phyloP scores from a whole-genome alignment of 169 alveolate species.

The Cryptosporidium sp. region DNA sequence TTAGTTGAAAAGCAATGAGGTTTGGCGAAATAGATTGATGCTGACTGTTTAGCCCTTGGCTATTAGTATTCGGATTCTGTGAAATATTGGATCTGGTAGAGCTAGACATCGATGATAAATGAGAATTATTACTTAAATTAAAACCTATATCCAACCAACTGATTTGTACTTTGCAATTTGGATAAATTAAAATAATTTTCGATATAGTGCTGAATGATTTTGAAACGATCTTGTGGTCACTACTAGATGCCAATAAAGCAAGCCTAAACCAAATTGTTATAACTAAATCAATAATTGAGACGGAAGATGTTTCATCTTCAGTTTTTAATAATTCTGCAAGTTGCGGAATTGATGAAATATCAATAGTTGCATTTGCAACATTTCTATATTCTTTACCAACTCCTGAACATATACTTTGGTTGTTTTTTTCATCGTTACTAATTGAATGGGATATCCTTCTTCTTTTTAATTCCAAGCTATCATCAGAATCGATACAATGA shows the following conservation, averaged over 20 bases:
- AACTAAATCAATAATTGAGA: slow-evolving; percentile 27
- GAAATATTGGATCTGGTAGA: background rate
- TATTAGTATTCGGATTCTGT: slow-evolving; percentile 20
- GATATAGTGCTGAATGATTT: slow-evolving; percentile 31
- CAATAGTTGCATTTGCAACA: slow-evolving; percentile 17
- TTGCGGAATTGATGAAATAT: slow-evolving; percentile 54
- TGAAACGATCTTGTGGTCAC: slow-evolving; percentile 48
- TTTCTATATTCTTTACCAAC: background rate
- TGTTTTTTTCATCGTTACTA: background rate
- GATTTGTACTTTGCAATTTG: slow-evolving; percentile 11
- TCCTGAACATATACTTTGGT: background rate
- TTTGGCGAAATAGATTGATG: slow-evolving; percentile 9
- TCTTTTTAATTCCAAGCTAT: background rate
- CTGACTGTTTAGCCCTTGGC: background rate
- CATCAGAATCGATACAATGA: background rate
- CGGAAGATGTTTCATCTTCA: background rate
- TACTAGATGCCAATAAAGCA: slow-evolving; percentile 54
- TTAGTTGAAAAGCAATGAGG: slow-evolving; percentile 36
- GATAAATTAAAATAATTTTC: slow-evolving; percentile 11
- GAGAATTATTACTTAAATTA: slow-evolving; percentile 6
- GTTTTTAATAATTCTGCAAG: slow-evolving; percentile 1
- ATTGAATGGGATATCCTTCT: slow-evolving; percentile 21
- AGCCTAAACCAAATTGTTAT: slow-evolving; percentile 61
- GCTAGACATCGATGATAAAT: background rate
- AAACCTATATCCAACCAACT: slow-evolving; percentile 65